phyloP scores from a whole-genome alignment of 768 basidiomycete genomes.

The Hericium coralloides region DNA sequence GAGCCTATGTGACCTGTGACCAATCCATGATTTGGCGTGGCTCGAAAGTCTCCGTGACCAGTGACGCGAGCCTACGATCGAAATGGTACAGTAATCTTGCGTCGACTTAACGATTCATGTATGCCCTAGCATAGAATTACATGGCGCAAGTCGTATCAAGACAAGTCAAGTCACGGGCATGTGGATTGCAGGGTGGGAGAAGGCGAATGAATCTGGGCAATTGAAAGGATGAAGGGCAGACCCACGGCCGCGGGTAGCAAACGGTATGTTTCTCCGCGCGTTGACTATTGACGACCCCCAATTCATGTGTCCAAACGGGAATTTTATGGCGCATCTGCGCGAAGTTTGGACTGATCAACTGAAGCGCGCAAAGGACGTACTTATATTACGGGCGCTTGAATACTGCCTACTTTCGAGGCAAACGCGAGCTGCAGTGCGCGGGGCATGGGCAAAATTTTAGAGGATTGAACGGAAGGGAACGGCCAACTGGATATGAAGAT shows the following conservation, averaged over 20 bases:
- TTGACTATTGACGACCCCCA: neutral
- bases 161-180: slow-evolving; percentile 58
- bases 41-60: no score
- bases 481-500: slow-evolving; percentile 7
- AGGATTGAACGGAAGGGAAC: slow-evolving; percentile 32
- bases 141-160: no score
- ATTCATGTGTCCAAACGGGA: slow-evolving; percentile 38
- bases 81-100: no score
- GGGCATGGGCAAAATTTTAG: slow-evolving; percentile 50
- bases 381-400: slow-evolving; percentile 66
- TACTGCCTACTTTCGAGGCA: slow-evolving; percentile 76
- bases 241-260: slow-evolving; percentile 54
- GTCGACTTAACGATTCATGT: no score
- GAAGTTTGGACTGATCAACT: slow-evolving; percentile 61
- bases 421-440: slow-evolving; percentile 55
- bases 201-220: slow-evolving; percentile 60
- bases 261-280: slow-evolving; percentile 35
- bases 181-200: slow-evolving; percentile 78
- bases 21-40: no score
- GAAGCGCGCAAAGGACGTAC: slow-evolving; percentile 55
- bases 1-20: no score
- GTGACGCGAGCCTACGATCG: no score
- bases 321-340: slow-evolving; percentile 66
- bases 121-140: no score
- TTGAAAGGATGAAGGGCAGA: slow-evolving; percentile 60